phyloP scores from a whole-genome alignment of 306 rosid species.

The Quercus ilex region DNA sequence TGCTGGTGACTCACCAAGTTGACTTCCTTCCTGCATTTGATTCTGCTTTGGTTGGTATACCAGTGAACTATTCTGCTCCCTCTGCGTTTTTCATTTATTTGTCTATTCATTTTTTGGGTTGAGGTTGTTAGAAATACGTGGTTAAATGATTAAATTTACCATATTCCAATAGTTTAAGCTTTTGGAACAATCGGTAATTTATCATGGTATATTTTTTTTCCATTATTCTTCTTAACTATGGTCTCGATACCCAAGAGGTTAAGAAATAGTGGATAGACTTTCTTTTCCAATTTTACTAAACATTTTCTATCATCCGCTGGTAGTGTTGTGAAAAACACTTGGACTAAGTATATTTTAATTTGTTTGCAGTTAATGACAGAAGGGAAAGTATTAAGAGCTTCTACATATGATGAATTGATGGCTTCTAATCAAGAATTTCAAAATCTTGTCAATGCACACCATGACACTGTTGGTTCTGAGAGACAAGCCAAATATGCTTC shows the following conservation, averaged over 20 bases:
- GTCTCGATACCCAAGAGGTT: too few species aligned
- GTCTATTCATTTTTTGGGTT: too few species aligned
- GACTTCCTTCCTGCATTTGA: conserved; percentile 57
- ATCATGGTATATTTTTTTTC: not conserved
- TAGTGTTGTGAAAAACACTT: not conserved
- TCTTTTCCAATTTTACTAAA: not conserved
- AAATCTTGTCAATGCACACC: conserved; percentile 56
- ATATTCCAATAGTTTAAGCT: fast-evolving
- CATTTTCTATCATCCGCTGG: not conserved
- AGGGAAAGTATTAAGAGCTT: conserved; percentile 38
- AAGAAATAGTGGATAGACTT: too few species aligned
- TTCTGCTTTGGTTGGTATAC: conserved; percentile 28
- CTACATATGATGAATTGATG: conserved; percentile 40
- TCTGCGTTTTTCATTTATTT: too few species aligned
- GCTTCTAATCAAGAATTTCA: conserved; percentile 41
- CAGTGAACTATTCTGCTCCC: not conserved
- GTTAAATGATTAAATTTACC: too few species aligned
- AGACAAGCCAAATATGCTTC: conserved; percentile 9
- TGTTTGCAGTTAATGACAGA: conserved; percentile 47
- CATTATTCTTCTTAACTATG: too few species aligned
- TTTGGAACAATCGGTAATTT: too few species aligned
- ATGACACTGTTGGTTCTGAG: conserved; percentile 32
- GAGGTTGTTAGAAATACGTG: too few species aligned
- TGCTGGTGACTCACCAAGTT: conserved; percentile 62
- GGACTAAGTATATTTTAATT: not conserved